These are phyloP conservation scores for Nigrograna mackinnonii DNA, from an alignment of 2,329 filamentous ascomycete species.

Conservation along the genomic window DNA sequence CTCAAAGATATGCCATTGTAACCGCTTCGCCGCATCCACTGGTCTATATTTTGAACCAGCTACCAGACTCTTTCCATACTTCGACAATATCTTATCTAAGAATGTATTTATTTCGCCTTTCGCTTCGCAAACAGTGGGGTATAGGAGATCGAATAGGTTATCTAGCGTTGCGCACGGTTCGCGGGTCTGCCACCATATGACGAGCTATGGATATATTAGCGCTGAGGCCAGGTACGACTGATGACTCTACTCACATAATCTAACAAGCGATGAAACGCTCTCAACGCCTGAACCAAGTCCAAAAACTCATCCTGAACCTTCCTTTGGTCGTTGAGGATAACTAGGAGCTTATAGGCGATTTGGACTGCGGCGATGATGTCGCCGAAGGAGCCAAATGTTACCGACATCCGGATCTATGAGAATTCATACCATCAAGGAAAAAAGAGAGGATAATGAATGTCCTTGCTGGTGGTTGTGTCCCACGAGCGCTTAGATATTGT, in stretches of 20 bases:
- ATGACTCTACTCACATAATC: neutral
- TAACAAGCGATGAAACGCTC: neutral
- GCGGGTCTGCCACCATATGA: neutral
- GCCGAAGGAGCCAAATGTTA: conserved; percentile 1
- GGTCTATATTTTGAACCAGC: neutral
- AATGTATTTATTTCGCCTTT: neutral
- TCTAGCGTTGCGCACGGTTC: neutral
- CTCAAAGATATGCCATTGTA: neutral
- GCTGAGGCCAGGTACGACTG: neutral
- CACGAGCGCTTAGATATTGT: too few species aligned
- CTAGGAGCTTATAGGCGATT: neutral
- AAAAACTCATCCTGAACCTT: neutral
- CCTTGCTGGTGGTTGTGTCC: too few species aligned
- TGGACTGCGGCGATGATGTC: conserved; percentile 1
- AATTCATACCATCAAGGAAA: too few species aligned
- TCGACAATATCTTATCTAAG: neutral
- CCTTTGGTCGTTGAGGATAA: neutral
- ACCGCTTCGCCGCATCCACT: neutral
- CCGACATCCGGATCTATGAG: too few species aligned
- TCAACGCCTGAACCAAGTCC: neutral
- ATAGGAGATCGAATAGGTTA: neutral
- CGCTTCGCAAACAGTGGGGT: neutral
- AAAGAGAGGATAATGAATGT: too few species aligned
- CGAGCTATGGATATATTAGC: neutral
- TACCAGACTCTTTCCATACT: neutral